Evolutionary conservation across 139 green algal genomes (phyloP).

Genomic region (Coelastrella sp.): DNA sequence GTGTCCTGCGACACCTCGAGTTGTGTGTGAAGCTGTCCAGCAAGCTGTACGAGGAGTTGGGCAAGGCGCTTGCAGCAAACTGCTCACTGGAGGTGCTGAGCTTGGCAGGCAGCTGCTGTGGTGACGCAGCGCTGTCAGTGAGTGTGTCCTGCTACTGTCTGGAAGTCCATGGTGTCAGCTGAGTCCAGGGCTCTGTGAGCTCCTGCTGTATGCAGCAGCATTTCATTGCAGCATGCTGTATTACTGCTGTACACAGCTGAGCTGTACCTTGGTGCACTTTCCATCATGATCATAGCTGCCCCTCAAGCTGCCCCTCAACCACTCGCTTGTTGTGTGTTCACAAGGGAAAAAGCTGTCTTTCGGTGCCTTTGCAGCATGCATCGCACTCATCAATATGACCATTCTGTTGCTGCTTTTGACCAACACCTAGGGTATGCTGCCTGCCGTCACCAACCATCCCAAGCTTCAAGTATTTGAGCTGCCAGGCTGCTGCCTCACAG

Average conservation of each 20-base stretch:
- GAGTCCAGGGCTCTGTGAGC: background rate
- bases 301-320: no score
- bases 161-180: background rate
- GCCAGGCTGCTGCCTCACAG: constrained; percentile 15
- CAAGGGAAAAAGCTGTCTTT: no score
- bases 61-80: background rate
- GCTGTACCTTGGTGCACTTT: no score
- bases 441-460: background rate
- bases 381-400: no score
- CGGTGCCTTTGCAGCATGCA: no score
- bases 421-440: constrained; percentile 10
- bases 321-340: no score
- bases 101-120: constrained; percentile 38
- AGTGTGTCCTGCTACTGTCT: background rate
- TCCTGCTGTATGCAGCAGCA: background rate
- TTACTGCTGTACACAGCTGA: no score
- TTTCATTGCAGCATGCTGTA: no score
- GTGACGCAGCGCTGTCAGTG: constrained; percentile 15
- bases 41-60: constrained; percentile 26
- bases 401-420: no score
- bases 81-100: background rate
- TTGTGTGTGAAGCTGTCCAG: constrained; percentile 9
- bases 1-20: background rate
- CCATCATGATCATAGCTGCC: no score
- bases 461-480: constrained; percentile 17